A percentile compares a stretch with the other conserved stretches of the same genome.
Conservation (phyloP, 768 basidiomycete genomes). For the Amanita pseudoporphyria region DNA sequence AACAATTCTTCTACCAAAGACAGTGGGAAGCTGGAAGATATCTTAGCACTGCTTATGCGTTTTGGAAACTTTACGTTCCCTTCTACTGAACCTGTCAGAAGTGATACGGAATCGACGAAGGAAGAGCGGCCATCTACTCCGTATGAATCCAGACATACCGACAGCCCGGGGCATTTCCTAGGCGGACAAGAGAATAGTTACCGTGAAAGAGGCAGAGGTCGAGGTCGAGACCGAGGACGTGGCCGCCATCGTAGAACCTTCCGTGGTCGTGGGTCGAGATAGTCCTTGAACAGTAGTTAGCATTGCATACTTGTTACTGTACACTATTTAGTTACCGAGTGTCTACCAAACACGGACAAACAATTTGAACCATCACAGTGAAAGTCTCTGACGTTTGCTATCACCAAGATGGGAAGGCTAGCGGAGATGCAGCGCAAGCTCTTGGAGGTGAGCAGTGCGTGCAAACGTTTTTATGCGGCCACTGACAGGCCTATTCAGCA, state of each 20-base stretch:
- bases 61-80: conserved; percentile 44
- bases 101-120: conserved; percentile 3
- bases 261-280: neutral
- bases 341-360: conserved; percentile 10
- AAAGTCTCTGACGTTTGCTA: neutral
- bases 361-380: neutral
- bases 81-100: conserved; percentile 12
- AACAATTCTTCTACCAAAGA: conserved; percentile 16
- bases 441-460: conserved; percentile 28
- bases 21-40: conserved; percentile 33
- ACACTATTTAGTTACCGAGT: neutral
- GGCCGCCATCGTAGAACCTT: neutral
- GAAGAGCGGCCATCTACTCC: neutral
- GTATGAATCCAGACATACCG: neutral
- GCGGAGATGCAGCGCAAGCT: conserved; percentile 99
- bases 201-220: neutral
- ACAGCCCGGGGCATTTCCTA: neutral
- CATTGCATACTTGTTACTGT: too few species aligned
- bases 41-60: conserved; percentile 41
- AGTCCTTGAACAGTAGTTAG: neutral
- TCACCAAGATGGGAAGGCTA: conserved; percentile 73
- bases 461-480: neutral
- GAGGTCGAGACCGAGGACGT: neutral
- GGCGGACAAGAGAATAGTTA: neutral
- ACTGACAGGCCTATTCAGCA: conserved; percentile 48